Base-by-base conservation (phyloP, 148 eudicot species). In the Arbutus unedo region DNA sequence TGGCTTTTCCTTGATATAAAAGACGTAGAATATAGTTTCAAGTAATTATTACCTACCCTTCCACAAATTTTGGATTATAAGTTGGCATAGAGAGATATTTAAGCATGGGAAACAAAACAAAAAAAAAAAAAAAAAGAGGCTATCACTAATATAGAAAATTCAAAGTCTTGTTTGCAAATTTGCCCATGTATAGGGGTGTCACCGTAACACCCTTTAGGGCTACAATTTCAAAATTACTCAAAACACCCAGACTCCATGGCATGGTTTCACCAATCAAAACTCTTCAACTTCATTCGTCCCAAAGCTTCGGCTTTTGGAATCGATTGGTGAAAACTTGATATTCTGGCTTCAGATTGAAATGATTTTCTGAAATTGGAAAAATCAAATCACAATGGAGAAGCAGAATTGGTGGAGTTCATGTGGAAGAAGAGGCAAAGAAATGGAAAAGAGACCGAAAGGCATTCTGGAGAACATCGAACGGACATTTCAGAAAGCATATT, bases 401-500 rank as follows among this genome's bases (percentile, higher is more conserved):
- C 81, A 81, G 86, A 64, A 6, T 54, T 95, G 66, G 90, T 84
- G 74, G 93, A 86, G 48, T 87, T 86, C 84, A 87, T 95, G 87
- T 66, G 85, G 88, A 86, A 86, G 45, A 93, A 91, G 87, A 82
- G 91, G 87, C 86, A n/a, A 81, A 51, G 90, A 88, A 48, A 57
- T 91, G 86, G 88, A 87, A 55, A 86, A 91, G 19, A 82, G 80
- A 16, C 87, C 90, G n/a, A 87, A 88, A 81, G 88, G 86, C 8
- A 54, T 88, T 72, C 81, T 92, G 11, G 94, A 90, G 0, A 91
- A 92, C 72, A 81, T 82, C 31, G 89, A 86, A 25, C 82, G 51
- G 75, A 90, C 88, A 19, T 78, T 95, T 41, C 75, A 89, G 15
- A 93, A 86, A 77, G 98, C 93, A 23, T 87, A 87, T n/a, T 85